Conservation (phyloP, 305 asterid genomes). For the Fraxinus latifolia region DNA sequence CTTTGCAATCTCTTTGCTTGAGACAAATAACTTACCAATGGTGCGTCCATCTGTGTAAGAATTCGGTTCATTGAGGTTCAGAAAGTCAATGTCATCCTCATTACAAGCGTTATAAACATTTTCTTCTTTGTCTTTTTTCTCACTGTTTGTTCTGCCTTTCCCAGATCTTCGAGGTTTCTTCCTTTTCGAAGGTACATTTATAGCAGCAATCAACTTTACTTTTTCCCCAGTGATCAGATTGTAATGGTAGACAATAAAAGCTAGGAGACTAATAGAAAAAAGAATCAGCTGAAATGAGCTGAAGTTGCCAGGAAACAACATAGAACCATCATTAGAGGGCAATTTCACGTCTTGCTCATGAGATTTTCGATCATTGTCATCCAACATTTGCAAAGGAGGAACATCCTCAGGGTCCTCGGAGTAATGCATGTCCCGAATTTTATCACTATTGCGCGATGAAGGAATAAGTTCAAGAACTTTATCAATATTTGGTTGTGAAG, state of each 20-base stretch:
- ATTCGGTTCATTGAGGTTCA: conserved; percentile 45
- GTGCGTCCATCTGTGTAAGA: conserved; percentile 51
- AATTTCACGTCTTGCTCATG: conserved; percentile 17
- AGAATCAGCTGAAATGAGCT: conserved; percentile 27
- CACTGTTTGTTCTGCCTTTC: conserved; percentile 42
- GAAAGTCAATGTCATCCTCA: conserved; percentile 38
- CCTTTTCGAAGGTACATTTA: conserved; percentile 45
- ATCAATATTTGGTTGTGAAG: conserved; percentile 60
- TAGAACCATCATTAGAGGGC: conserved; percentile 27
- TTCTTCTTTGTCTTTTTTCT: conserved; percentile 45
- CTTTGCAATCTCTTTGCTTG: conserved; percentile 70
- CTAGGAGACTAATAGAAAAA: conserved; percentile 34
- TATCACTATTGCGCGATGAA: conserved; percentile 23
- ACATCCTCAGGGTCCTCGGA: conserved; percentile 11
- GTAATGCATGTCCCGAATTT: conserved; percentile 23
- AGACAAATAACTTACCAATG: conserved; percentile 75
- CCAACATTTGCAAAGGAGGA: conserved; percentile 28
- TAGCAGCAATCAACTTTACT: conserved; percentile 28
- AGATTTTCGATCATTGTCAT: conserved; percentile 18
- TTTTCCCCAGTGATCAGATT: conserved; percentile 28
- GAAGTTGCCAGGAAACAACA: conserved; percentile 22
- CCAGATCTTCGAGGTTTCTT: conserved; percentile 61
- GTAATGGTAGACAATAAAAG: conserved; percentile 25
- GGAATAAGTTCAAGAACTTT: conserved; percentile 49
- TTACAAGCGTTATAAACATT: conserved; percentile 28